These are phyloP conservation scores for Crepidotus variabilis DNA, from an alignment of 768 basidiomycete genomes.

Conservation along the genomic window DNA sequence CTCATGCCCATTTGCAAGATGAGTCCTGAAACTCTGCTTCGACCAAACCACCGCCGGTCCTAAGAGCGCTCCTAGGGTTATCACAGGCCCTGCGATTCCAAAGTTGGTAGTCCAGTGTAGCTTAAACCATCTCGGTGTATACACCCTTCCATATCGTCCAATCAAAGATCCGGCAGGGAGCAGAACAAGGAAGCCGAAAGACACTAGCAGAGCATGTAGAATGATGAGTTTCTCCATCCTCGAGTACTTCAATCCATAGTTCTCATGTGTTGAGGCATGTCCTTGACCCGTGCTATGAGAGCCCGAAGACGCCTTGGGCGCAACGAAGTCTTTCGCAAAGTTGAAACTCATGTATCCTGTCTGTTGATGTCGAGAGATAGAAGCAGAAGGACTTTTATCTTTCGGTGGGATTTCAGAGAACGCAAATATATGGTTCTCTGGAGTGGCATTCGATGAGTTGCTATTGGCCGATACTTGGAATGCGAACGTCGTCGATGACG, in stretches of 20 bases:
- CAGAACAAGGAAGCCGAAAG: constrained; percentile 53
- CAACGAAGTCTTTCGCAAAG: constrained; percentile 25
- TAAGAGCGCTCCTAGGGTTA: constrained; percentile 44
- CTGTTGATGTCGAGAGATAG: constrained; percentile 24
- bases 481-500: constrained; percentile 23
- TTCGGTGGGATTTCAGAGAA: constrained; percentile 28
- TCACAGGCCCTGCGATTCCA: constrained; percentile 43
- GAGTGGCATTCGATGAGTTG: constrained; percentile 22
- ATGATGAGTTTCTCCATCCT: constrained; percentile 41
- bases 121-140: constrained; percentile 53
- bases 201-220: constrained; percentile 49
- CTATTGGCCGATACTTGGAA: constrained; percentile 41
- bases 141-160: constrained; percentile 50
- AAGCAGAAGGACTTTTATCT: constrained; percentile 13
- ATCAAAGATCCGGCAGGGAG: constrained; percentile 51
- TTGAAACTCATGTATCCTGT: constrained; percentile 33
- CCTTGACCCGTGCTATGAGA: too few relatives aligned
- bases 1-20: constrained; percentile 49
- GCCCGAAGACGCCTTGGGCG: constrained; percentile 4
- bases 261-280: too few relatives aligned
- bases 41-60: constrained; percentile 43
- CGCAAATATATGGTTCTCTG: constrained; percentile 37
- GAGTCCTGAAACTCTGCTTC: constrained; percentile 31
- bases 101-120: constrained; percentile 49
- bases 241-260: constrained; percentile 16